These are phyloP conservation scores for Tillandsia leiboldiana DNA, from an alignment of 176 grass and related monocot species.

Conservation along the genomic window DNA sequence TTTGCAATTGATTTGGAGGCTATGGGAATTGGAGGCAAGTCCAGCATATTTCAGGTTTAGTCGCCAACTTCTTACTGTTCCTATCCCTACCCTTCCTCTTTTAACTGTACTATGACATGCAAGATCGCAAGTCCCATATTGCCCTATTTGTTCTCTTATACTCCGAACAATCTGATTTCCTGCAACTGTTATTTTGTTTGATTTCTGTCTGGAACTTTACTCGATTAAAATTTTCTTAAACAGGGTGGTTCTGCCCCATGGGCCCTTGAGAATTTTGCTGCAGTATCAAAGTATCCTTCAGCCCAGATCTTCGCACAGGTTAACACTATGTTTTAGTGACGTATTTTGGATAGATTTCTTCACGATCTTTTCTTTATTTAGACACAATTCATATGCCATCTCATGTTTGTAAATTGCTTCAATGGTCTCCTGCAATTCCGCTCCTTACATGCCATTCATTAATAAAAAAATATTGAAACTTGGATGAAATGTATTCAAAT, in stretches of 20 bases:
- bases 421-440: background rate
- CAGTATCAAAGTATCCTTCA: slow-evolving; percentile 85
- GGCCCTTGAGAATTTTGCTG: slow-evolving; percentile 81
- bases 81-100: background rate
- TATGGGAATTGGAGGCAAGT: slow-evolving; percentile 85
- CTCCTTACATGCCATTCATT: background rate
- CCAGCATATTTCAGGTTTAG: slow-evolving; percentile 68
- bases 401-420: background rate
- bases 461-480: background rate
- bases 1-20: slow-evolving; percentile 95
- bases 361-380: slow-evolving; percentile 1
- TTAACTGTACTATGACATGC: background rate
- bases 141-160: background rate
- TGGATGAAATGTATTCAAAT: background rate
- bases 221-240: slow-evolving; percentile 11
- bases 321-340: slow-evolving; percentile 13
- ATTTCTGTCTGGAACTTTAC: slow-evolving; percentile 9
- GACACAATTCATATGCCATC: background rate
- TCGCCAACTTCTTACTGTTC: slow-evolving; percentile 6
- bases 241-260: slow-evolving; percentile 70
- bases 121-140: slow-evolving; percentile 4
- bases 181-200: slow-evolving; percentile 6
- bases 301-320: slow-evolving; percentile 88
- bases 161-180: background rate
- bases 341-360: background rate